Evolutionary conservation across 768 basidiomycete genomes (phyloP).

Genomic region (Kwoniella bestiolae): DNA sequence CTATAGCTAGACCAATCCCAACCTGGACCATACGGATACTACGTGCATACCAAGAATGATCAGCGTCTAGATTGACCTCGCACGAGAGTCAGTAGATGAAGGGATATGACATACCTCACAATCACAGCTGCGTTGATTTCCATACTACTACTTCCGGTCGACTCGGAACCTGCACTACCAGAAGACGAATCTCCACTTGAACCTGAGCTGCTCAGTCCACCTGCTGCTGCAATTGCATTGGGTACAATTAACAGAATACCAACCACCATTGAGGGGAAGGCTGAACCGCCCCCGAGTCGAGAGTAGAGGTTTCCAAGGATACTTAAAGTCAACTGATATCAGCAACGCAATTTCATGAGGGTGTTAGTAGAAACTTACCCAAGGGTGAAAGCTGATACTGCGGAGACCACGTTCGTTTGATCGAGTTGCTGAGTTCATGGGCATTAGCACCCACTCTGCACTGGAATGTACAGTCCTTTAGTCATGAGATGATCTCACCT

Average conservation of each 20-base stretch:
- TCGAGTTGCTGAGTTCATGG: slow-evolving; percentile 28
- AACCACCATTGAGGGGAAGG: slow-evolving; percentile 50
- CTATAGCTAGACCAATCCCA: slow-evolving; percentile 49
- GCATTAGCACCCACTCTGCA: background rate
- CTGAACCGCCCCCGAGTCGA: slow-evolving; percentile 44
- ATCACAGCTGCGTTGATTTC: slow-evolving; percentile 37
- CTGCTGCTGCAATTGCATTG: slow-evolving; percentile 49
- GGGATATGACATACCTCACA: slow-evolving; percentile 30
- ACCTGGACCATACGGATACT: slow-evolving; percentile 47
- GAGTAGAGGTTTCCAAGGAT: slow-evolving; percentile 48
- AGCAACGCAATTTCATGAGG: too few species aligned
- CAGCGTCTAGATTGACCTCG: background rate
- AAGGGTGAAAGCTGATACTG: slow-evolving; percentile 45
- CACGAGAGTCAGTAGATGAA: too few species aligned
- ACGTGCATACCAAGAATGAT: background rate
- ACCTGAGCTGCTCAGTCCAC: slow-evolving; percentile 24
- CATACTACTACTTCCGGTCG: background rate
- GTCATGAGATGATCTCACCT: slow-evolving; percentile 8
- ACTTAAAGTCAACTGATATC: slow-evolving; percentile 5
- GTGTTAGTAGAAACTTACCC: too few species aligned
- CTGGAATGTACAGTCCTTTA: background rate
- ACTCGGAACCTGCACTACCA: slow-evolving; percentile 11
- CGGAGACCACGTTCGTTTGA: slow-evolving; percentile 42
- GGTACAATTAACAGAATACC: slow-evolving; percentile 47
- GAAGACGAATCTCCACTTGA: slow-evolving; percentile 18